Conservation (phyloP, 1,284 basidiomycete genomes). For the Ceratobasidium theobromae region DNA sequence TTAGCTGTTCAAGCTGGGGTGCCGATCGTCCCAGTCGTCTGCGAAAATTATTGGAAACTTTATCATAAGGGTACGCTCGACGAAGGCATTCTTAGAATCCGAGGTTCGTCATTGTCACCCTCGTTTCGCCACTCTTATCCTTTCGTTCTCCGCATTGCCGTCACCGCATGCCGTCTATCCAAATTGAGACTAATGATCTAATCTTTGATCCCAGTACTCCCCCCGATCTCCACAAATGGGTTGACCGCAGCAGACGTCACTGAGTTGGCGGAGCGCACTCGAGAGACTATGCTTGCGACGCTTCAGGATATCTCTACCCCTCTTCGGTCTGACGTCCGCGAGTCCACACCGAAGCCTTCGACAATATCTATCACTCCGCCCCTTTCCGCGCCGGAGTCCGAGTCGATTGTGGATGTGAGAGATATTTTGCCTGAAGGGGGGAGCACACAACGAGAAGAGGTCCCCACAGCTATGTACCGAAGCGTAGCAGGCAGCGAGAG, state of each 20-base stretch:
- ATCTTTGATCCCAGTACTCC: slow-evolving; percentile 59
- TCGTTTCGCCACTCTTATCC: neutral
- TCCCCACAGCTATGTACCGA: slow-evolving; percentile 20
- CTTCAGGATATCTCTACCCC: slow-evolving; percentile 63
- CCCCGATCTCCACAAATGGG: slow-evolving; percentile 71
- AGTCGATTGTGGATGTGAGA: slow-evolving; percentile 24
- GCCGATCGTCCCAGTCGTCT: slow-evolving; percentile 88
- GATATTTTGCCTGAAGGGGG: slow-evolving; percentile 25
- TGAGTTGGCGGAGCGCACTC: slow-evolving; percentile 62
- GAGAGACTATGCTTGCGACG: slow-evolving; percentile 68
- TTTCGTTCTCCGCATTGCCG: neutral
- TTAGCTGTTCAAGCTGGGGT: slow-evolving; percentile 87
- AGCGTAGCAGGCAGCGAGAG: slow-evolving; percentile 37
- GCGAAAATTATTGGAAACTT: slow-evolving; percentile 90
- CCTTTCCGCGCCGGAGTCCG: neutral
- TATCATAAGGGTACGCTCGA: slow-evolving; percentile 82
- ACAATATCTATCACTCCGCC: slow-evolving; percentile 32
- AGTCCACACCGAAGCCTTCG: slow-evolving; percentile 34
- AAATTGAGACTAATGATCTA: slow-evolving; percentile 11
- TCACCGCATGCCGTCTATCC: neutral
- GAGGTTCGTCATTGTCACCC: slow-evolving; percentile 54
- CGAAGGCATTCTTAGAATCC: slow-evolving; percentile 74
- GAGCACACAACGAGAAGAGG: slow-evolving; percentile 4
- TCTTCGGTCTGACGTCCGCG: slow-evolving; percentile 35
- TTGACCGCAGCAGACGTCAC: slow-evolving; percentile 66